A percentile compares a stretch with the other conserved stretches of the same genome.
Evolutionary conservation across 768 basidiomycete genomes (phyloP).

Genomic region (Hericium rajendrae): DNA sequence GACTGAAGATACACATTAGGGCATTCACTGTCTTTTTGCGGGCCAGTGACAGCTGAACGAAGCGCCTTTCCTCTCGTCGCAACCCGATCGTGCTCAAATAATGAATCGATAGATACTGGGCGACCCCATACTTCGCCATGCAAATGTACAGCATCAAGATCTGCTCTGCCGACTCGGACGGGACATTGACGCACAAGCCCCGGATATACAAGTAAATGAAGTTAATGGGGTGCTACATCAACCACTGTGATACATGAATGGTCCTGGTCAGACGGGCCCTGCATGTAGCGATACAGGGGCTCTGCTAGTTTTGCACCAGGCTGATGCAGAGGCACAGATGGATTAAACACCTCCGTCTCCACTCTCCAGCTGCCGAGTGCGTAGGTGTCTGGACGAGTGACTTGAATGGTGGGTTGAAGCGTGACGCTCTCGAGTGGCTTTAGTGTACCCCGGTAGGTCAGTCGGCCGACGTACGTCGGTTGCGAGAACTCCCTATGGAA

Average conservation of each 20-base stretch:
- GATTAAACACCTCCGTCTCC: slow-evolving; percentile 53
- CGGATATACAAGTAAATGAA: too few relatives aligned
- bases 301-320: slow-evolving; percentile 20
- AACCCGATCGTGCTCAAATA: too few relatives aligned
- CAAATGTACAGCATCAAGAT: too few relatives aligned
- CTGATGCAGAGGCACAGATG: slow-evolving; percentile 6
- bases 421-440: slow-evolving; percentile 35
- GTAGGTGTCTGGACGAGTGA: slow-evolving; percentile 55
- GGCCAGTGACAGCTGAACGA: too few relatives aligned
- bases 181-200: too few relatives aligned
- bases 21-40: too few relatives aligned
- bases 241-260: slow-evolving; percentile 27
- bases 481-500: slow-evolving; percentile 31
- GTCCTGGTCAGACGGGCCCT: slow-evolving; percentile 23
- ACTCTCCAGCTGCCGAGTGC: slow-evolving; percentile 58
- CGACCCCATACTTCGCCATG: too few relatives aligned
- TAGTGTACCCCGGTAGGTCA: slow-evolving; percentile 54
- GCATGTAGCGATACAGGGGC: slow-evolving; percentile 31
- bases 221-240: background rate
- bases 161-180: too few relatives aligned
- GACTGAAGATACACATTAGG: too few relatives aligned
- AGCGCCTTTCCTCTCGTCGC: too few relatives aligned
- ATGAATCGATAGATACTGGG: too few relatives aligned
- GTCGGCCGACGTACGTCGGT: slow-evolving; percentile 55
- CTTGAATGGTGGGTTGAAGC: slow-evolving; percentile 47